Conservation (phyloP, 768 basidiomycete species). For the Gymnopilus dilepis region DNA sequence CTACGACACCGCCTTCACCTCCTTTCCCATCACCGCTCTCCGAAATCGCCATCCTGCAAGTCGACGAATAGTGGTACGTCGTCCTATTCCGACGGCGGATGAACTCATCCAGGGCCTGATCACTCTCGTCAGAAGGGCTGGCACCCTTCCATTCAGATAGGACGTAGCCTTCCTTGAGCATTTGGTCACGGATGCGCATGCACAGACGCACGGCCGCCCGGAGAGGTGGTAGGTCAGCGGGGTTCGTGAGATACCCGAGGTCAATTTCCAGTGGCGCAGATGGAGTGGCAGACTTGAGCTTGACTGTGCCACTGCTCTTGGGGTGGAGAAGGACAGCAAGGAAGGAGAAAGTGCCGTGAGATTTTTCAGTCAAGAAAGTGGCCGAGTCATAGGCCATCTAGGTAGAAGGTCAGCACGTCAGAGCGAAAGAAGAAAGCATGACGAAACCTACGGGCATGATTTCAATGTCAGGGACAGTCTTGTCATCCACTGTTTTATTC, state of each 20-base stretch:
- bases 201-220: conserved; percentile 14
- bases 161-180: conserved; percentile 11
- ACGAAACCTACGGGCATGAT: conserved; percentile 17
- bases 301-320: conserved; percentile 16
- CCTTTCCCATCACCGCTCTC: background rate
- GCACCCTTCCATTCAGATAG: conserved; percentile 4
- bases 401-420: background rate
- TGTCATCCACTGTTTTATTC: background rate
- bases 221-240: conserved; percentile 13
- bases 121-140: conserved; percentile 4
- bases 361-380: conserved; percentile 9
- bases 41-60: conserved; percentile 14
- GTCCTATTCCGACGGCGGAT: conserved; percentile 14
- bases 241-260: conserved; percentile 12
- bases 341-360: conserved; percentile 12
- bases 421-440: background rate
- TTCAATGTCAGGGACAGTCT: conserved; percentile 15
- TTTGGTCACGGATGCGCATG: conserved; percentile 13
- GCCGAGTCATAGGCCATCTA: conserved; percentile 19
- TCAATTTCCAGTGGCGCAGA: conserved; percentile 10
- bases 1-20: conserved; percentile 11
- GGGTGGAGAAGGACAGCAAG: conserved; percentile 13
- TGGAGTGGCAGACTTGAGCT: conserved; percentile 5
- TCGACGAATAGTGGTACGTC: conserved; percentile 19
- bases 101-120: conserved; percentile 16